phyloP scores from a whole-genome alignment of 129 eudicot species.

The Lonicera japonica region DNA sequence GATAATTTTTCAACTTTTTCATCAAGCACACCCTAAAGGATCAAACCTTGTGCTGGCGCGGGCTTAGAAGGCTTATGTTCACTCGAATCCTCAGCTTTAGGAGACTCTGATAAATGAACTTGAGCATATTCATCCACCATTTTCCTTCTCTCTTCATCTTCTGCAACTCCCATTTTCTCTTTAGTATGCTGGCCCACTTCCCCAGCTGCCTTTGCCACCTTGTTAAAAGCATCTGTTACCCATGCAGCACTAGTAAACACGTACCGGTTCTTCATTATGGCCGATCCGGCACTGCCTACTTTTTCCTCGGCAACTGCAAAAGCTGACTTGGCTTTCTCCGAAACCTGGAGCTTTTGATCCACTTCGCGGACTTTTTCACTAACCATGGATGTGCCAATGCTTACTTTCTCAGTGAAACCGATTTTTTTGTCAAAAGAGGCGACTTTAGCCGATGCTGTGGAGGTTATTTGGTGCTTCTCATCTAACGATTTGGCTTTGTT shows the following conservation, averaged over 20 bases:
- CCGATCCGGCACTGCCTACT: slow-evolving; percentile 65
- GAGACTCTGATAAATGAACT: slow-evolving; percentile 69
- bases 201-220: slow-evolving; percentile 61
- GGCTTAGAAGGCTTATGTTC: slow-evolving; percentile 57
- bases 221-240: slow-evolving; percentile 64
- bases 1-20: too few relatives aligned
- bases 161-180: slow-evolving; percentile 57
- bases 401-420: slow-evolving; percentile 64
- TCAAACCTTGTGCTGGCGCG: slow-evolving; percentile 62
- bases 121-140: slow-evolving; percentile 64
- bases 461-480: slow-evolving; percentile 55
- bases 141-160: slow-evolving; percentile 54
- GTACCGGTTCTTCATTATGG: slow-evolving; percentile 73
- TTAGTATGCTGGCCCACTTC: slow-evolving; percentile 78
- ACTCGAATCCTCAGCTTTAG: slow-evolving; percentile 35
- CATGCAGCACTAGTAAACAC: slow-evolving; percentile 56
- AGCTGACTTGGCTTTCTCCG: slow-evolving; percentile 75
- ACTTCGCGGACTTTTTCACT: slow-evolving; percentile 64
- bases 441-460: slow-evolving; percentile 71
- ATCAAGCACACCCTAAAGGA: too few relatives aligned
- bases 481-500: slow-evolving; percentile 64
- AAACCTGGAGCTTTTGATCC: slow-evolving; percentile 67
- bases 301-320: slow-evolving; percentile 73
- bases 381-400: slow-evolving; percentile 57
- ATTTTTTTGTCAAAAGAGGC: slow-evolving; percentile 59